Percentiles rank a stretch among this genome's conserved stretches.
Conservation (phyloP, 371 early-diverging fungal genomes). For the Mortierella sp. region DNA sequence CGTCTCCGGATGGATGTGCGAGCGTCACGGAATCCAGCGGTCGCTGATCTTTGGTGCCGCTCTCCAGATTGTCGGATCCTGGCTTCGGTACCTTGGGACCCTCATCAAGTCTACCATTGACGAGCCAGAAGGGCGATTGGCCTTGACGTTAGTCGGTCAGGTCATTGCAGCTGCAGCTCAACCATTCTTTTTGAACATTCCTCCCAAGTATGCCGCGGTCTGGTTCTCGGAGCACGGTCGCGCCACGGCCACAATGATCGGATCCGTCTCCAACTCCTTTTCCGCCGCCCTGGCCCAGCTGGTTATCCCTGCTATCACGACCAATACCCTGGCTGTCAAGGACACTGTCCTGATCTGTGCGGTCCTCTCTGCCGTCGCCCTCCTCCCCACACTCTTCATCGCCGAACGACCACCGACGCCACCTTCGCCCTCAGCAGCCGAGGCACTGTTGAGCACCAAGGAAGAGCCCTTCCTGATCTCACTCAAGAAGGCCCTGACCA, state of each 20-base stretch:
- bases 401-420: constrained; percentile 64
- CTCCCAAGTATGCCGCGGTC: constrained; percentile 71
- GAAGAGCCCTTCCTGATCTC: constrained; percentile 62
- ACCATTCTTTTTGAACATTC: constrained; percentile 74
- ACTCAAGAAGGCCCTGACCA: constrained; percentile 62
- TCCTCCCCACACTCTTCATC: constrained; percentile 63
- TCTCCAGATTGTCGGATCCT: constrained; percentile 64
- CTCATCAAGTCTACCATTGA: constrained; percentile 52
- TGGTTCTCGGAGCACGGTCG: constrained; percentile 78
- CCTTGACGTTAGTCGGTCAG: constrained; percentile 72
- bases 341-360: constrained; percentile 65
- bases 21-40: constrained; percentile 61
- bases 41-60: constrained; percentile 64
- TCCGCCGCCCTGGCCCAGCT: constrained; percentile 71
- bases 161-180: constrained; percentile 70
- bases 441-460: constrained; percentile 35
- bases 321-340: constrained; percentile 34
- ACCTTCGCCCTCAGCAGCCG: constrained; percentile 60
- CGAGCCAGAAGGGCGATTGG: constrained; percentile 59
- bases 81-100: constrained; percentile 70
- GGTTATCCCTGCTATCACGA: constrained; percentile 66
- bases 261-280: constrained; percentile 59
- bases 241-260: constrained; percentile 74
- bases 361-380: constrained; percentile 60
- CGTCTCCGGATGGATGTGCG: constrained; percentile 63